Base-by-base conservation (phyloP, 1,284 basidiomycete genomes). In the Cystobasidium sp. region DNA sequence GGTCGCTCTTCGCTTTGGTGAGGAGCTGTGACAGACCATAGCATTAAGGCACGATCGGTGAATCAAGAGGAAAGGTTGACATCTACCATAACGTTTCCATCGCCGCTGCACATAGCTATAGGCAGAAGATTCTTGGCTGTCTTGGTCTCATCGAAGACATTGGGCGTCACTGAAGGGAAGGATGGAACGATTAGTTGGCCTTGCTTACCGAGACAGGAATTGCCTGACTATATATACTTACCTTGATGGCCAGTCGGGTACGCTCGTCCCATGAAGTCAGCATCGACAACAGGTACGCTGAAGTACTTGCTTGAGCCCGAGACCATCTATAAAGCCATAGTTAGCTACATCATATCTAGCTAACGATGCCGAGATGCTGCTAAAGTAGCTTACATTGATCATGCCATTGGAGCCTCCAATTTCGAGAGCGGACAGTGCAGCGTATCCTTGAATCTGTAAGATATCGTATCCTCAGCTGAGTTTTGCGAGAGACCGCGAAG, bases 401-500 rank as follows among this genome's bases (percentile, higher is more conserved):
- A 88, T 84, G 44, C 88, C 87, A 77, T 88, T 88, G 16, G 84
- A 85, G 10, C 87, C 88, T 16, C 88, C 87, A 58, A 88, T 87
- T 79, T 88, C 86, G 67, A 69, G 53, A 1, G 66, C 65, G 8
- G 52, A n/a, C 18, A 62, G 18, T 12, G 66, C 72, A 47, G 43
- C 66, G 20, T 53, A 56, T 39, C 52, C 69, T 12, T 47, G 14
- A 14, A 74, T 46, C 49, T 49, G 37, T 18, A 18, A 22, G 8
- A 2, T 6, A 10, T n/a, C 10, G 10, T 6, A 10, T n/a, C 10
- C 22, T 53, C 44, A 53, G 49, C 31, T 24, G 16, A 20, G 37
- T 1, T 18, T 1, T 44, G 37, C 41, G n/a, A 10, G 44, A 61
- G 14, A 20, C 44, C 1, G 41, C 16, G 22, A 20, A 43, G 3